Conservation (phyloP, 1,139 yeast genomes). For the Debaryomyces coudertii region DNA sequence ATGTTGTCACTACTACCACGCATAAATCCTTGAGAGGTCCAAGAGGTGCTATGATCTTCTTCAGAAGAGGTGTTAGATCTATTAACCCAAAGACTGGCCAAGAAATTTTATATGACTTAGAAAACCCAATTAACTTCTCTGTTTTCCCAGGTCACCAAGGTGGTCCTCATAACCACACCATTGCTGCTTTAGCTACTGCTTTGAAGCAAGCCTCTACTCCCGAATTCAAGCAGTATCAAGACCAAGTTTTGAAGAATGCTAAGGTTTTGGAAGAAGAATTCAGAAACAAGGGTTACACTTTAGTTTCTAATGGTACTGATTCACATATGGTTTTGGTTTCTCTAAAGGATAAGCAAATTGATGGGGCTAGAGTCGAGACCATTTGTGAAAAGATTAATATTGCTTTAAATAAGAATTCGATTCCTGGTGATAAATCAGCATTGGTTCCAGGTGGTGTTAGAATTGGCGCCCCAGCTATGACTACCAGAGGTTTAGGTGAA, state of each 20-base stretch:
- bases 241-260: slow-evolving; percentile 86
- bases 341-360: slow-evolving; percentile 85
- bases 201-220: slow-evolving; percentile 92
- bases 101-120: slow-evolving; percentile 86
- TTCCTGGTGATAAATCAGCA: slow-evolving; percentile 98
- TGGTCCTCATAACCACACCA: slow-evolving; percentile 99
- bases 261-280: slow-evolving; percentile 79
- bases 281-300: slow-evolving; percentile 68
- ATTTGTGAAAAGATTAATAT: slow-evolving; percentile 94
- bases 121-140: slow-evolving; percentile 93
- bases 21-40: slow-evolving; percentile 99
- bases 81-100: slow-evolving; percentile 90
- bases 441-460: slow-evolving; percentile 98
- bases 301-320: slow-evolving; percentile 95
- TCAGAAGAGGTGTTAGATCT: slow-evolving; percentile 93
- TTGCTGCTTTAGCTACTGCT: slow-evolving; percentile 96
- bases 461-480: slow-evolving; percentile 98
- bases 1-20: slow-evolving; percentile 96
- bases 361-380: slow-evolving; percentile 97
- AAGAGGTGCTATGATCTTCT: slow-evolving; percentile 98
- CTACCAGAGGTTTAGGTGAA: slow-evolving; percentile 92
- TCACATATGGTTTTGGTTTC: slow-evolving; percentile 94
- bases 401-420: slow-evolving; percentile 95
- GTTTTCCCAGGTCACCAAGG: slow-evolving; percentile 99
- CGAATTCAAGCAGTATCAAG: slow-evolving; percentile 89